Evolutionary conservation across 768 basidiomycete species (phyloP).

Genomic region (Roridomyces roridus): DNA sequence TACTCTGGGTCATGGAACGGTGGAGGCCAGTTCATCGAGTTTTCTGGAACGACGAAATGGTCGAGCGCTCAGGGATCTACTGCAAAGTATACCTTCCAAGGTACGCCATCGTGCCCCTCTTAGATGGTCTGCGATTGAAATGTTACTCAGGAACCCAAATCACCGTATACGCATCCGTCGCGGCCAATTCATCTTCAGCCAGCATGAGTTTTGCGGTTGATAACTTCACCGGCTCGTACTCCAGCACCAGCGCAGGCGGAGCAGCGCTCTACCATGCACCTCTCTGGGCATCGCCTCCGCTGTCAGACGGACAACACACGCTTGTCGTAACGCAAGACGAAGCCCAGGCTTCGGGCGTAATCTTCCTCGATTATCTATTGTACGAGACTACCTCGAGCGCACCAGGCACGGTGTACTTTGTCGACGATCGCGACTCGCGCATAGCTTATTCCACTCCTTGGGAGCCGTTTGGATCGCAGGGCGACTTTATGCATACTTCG

Average conservation of each 20-base stretch:
- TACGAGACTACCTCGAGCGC: neutral
- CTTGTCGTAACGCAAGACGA: constrained; percentile 2
- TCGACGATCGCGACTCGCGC: constrained; percentile 2
- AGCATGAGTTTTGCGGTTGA: neutral
- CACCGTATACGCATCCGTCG: neutral
- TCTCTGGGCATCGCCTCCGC: neutral
- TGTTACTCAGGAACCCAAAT: constrained; percentile 3
- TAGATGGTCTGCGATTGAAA: too few relatives aligned
- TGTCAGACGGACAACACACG: neutral
- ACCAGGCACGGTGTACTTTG: neutral
- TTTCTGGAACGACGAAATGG: constrained; percentile 2
- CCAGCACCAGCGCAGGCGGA: neutral
- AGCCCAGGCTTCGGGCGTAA: neutral
- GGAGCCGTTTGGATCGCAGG: neutral
- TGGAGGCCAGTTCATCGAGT: neutral
- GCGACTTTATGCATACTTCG: constrained; percentile 11
- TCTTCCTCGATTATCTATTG: constrained; percentile 9
- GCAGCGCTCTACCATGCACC: neutral
- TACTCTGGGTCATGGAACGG: constrained; percentile 2
- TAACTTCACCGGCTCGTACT: neutral
- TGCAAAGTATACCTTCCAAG: constrained; percentile 1
- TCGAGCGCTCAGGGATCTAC: neutral
- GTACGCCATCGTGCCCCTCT: neutral
- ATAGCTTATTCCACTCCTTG: neutral
- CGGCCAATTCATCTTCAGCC: neutral